Conservation (phyloP, 768 basidiomycete genomes). For the Saitozyma sp. region DNA sequence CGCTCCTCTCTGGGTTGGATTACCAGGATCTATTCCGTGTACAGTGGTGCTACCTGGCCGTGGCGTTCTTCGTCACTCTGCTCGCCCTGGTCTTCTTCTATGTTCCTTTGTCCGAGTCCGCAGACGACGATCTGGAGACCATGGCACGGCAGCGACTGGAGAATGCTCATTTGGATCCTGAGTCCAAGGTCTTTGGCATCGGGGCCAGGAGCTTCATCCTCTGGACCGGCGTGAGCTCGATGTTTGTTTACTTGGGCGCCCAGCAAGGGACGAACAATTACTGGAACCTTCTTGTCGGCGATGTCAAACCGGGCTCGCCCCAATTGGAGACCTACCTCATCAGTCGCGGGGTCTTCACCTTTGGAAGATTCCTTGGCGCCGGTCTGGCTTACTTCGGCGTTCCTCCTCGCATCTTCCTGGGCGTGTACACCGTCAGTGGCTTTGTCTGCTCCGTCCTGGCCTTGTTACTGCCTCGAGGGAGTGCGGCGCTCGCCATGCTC, state of each 20-base stretch:
- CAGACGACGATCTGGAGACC: slow-evolving; percentile 40
- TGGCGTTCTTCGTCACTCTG: slow-evolving; percentile 41
- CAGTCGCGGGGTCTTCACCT: slow-evolving; percentile 35
- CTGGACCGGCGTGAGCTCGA: slow-evolving; percentile 23
- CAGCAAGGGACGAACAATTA: slow-evolving; percentile 42
- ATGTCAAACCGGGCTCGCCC: slow-evolving; percentile 19
- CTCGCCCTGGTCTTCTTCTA: slow-evolving; percentile 49
- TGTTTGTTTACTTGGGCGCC: slow-evolving; percentile 40
- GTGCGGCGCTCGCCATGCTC: slow-evolving; percentile 21
- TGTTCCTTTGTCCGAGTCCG: slow-evolving; percentile 39
- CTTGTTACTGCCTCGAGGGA: slow-evolving; percentile 22
- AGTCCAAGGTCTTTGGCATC: slow-evolving; percentile 19
- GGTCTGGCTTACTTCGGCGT: slow-evolving; percentile 34
- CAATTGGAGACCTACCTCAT: slow-evolving; percentile 14
- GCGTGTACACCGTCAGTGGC: slow-evolving; percentile 30
- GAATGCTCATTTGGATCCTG: slow-evolving; percentile 23
- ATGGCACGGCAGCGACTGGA: slow-evolving; percentile 24
- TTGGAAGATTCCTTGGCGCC: slow-evolving; percentile 40
- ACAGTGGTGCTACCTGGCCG: slow-evolving; percentile 50
- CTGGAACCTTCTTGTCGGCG: slow-evolving; percentile 19
- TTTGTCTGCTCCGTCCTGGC: slow-evolving; percentile 32
- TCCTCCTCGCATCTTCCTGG: slow-evolving; percentile 37
- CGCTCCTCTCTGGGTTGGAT: slow-evolving; percentile 27
- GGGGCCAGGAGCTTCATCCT: slow-evolving; percentile 21
- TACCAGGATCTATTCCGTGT: slow-evolving; percentile 34